A percentile compares a stretch with the other conserved stretches of the same genome.
phyloP scores from a whole-genome alignment of 176 grass and related monocot genomes.

The Triticum monococcum region DNA sequence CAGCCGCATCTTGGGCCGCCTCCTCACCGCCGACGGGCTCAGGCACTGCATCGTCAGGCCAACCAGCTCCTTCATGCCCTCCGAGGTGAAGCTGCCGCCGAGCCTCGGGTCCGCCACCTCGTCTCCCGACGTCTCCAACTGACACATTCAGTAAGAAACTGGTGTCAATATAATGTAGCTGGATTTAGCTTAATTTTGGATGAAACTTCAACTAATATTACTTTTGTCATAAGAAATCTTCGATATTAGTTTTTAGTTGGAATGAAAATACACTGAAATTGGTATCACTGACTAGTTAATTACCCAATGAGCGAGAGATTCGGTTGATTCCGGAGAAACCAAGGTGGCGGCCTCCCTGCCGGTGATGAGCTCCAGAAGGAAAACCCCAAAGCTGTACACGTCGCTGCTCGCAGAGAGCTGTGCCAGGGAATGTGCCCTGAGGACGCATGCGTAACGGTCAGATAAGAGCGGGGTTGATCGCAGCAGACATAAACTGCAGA shows the following conservation, averaged over 20 bases:
- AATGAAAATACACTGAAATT: neutral
- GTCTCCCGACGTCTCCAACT: slow-evolving; percentile 65
- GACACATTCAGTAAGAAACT: neutral
- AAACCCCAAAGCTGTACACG: slow-evolving; percentile 87
- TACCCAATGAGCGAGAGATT: slow-evolving; percentile 58
- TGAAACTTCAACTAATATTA: too few species aligned
- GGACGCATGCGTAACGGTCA: neutral
- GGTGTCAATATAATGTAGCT: neutral
- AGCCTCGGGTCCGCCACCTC: slow-evolving; percentile 63
- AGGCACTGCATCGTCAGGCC: slow-evolving; percentile 62
- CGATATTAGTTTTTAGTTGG: too few species aligned
- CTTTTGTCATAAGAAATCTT: too few species aligned
- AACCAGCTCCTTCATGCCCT: slow-evolving; percentile 78
- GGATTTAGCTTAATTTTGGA: too few species aligned
- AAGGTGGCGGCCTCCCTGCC: slow-evolving; percentile 48
- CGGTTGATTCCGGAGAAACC: slow-evolving; percentile 40
- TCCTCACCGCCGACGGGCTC: slow-evolving; percentile 48
- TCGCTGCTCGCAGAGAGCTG: slow-evolving; percentile 78
- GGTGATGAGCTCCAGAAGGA: slow-evolving; percentile 86
- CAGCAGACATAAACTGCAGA: too few species aligned
- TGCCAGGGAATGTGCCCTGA: slow-evolving; percentile 9
- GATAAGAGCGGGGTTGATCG: too few species aligned
- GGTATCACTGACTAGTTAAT: neutral
- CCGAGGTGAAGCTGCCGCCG: slow-evolving; percentile 71
- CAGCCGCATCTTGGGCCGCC: slow-evolving; percentile 66